A percentile compares a stretch with the other conserved stretches of the same genome.
Conservation (phyloP, 2,329 filamentous ascomycete species). For the Beauveria pseudobassiana region DNA sequence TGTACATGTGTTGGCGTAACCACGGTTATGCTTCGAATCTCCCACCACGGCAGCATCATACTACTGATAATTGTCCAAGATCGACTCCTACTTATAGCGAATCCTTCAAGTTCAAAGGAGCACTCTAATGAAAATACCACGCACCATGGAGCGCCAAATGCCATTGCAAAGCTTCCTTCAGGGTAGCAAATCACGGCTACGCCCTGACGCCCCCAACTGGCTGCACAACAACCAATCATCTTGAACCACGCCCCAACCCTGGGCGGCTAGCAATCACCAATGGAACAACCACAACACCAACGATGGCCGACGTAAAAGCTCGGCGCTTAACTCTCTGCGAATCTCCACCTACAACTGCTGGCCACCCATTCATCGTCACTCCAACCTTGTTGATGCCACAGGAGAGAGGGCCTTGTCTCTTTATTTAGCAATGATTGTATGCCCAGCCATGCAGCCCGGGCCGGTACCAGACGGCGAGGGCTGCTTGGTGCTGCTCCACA, state of each 20-base stretch:
- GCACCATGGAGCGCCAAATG: neutral
- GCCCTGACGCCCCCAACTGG: neutral
- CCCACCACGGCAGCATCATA: too few relatives aligned
- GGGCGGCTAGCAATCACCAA: constrained; percentile 8
- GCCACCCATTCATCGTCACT: constrained; percentile 1
- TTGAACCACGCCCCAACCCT: neutral
- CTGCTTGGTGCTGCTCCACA: neutral
- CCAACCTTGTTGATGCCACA: neutral
- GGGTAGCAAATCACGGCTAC: neutral
- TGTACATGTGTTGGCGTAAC: too few relatives aligned
- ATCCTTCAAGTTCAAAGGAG: too few relatives aligned
- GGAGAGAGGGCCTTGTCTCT: neutral
- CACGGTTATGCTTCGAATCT: too few relatives aligned
- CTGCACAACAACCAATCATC: neutral
- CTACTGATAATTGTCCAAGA: too few relatives aligned
- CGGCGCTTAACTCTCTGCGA: neutral
- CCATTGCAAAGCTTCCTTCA: neutral
- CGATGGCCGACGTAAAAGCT: neutral
- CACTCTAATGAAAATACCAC: neutral
- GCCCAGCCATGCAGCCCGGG: neutral
- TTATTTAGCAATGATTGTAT: constrained; percentile 1
- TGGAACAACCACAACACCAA: neutral
- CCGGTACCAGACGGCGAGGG: neutral
- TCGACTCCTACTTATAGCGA: too few relatives aligned
- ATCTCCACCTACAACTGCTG: neutral